Evolutionary conservation across 768 basidiomycete genomes (phyloP), one percentile per base, ranked within the genome.

Genomic region (Dictyophora rubrovolvata): DNA sequence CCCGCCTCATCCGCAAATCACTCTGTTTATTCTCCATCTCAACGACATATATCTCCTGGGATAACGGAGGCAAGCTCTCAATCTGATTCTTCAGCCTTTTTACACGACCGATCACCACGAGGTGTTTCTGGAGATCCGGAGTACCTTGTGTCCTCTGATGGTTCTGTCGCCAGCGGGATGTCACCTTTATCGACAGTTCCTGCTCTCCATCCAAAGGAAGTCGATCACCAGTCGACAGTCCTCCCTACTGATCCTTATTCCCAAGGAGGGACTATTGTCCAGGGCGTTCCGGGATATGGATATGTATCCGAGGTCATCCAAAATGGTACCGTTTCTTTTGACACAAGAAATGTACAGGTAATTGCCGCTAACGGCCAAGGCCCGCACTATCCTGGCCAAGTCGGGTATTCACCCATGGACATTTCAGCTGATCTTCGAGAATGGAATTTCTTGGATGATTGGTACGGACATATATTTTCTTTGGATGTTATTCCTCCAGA

Each of bases 391-490:
- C 17, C 16, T 3, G 12, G 18, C 18, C 50, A 36, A 17, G 37
- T n/a, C n/a, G 49, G 51, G 10, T 50, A 59, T 36, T 21, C 34
- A 5, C 57, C 57, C 5, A 59, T 59, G 57, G 49, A 59, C 14
- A 17, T 59, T n/a, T 52, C 49, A 18, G 53, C 22, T 20, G 57
- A 53, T 12, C 23, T 48, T 17, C 20, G 36, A 48, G 57, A 59
- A 1, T 59, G 57, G 57, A 59, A 59, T 37, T 59, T 59, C 28
- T 48, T 59, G 57, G 57, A 59, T 36, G 50, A 59, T 33, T 59
- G 57, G 57, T 59, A 59, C n/a, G 57, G 57, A n/a, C 57, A 59
- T 59, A 51, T 59, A 51, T 59, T 51, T 33, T 18, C 49, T 20
- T 20, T 59, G 50, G 57, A 59, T 36, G 57, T 52, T 36, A 59